Evolutionary conservation across 176 grass and related monocot genomes (phyloP).

Genomic region (Phragmites australis): DNA sequence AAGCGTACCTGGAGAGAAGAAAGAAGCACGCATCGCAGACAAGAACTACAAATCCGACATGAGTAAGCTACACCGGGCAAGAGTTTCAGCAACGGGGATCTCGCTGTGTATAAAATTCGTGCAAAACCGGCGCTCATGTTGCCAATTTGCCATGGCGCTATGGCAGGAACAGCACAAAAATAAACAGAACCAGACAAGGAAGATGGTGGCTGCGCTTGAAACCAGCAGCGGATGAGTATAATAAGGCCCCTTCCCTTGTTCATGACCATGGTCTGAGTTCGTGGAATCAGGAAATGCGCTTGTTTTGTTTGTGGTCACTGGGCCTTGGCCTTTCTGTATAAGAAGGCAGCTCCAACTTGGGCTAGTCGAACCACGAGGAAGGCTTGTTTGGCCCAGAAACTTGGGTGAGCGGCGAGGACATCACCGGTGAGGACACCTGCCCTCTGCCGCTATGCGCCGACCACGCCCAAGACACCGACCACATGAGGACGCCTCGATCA

Average conservation of each 20-base stretch:
- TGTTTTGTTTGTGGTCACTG: neutral
- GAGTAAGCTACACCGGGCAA: neutral
- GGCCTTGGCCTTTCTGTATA: neutral
- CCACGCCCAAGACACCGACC: no score
- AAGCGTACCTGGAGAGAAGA: slow-evolving; percentile 7
- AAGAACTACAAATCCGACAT: no score
- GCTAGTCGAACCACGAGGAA: neutral
- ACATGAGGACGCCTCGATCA: no score
- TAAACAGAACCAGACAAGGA: neutral
- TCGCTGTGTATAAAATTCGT: neutral
- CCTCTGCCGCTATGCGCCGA: no score
- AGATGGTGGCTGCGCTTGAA: neutral
- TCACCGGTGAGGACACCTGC: no score
- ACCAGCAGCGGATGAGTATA: neutral
- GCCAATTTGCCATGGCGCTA: neutral
- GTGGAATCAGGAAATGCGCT: no score
- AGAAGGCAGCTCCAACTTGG: neutral
- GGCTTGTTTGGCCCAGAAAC: neutral
- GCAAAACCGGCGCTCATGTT: no score
- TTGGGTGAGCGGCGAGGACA: no score
- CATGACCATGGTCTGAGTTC: no score
- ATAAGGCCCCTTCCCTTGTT: neutral
- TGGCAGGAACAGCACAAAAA: neutral
- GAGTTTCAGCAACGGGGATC: neutral
- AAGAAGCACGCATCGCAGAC: neutral